Evolutionary conservation across 1,139 yeast genomes (phyloP).

Genomic region (Meyerozyma elateridarum): DNA sequence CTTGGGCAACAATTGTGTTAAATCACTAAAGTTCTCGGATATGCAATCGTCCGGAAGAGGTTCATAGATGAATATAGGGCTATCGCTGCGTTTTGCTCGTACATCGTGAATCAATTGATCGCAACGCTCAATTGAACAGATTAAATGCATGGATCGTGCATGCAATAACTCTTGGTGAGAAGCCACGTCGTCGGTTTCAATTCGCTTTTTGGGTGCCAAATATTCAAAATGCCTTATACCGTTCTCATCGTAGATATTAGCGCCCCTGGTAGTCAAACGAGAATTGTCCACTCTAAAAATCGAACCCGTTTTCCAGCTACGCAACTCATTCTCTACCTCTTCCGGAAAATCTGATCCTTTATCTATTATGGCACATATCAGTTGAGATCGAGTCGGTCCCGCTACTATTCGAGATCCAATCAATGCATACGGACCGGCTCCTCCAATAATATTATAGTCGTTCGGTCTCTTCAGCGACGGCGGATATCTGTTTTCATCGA

Average conservation of each 20-base stretch:
- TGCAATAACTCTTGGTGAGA: slow-evolving; percentile 27
- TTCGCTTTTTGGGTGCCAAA: slow-evolving; percentile 58
- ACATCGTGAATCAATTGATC: slow-evolving; percentile 38
- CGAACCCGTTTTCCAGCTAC: slow-evolving; percentile 59
- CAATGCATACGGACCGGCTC: slow-evolving; percentile 83
- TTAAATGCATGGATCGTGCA: slow-evolving; percentile 59
- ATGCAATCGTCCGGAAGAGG: slow-evolving; percentile 78
- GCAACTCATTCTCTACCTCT: slow-evolving; percentile 39
- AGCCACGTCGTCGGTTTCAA: slow-evolving; percentile 56
- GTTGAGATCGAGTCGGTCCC: slow-evolving; percentile 26
- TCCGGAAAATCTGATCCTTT: slow-evolving; percentile 74
- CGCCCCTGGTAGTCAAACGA: slow-evolving; percentile 74
- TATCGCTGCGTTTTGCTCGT: slow-evolving; percentile 7
- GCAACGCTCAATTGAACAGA: slow-evolving; percentile 69
- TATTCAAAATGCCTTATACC: slow-evolving; percentile 49
- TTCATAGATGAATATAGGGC: slow-evolving; percentile 65
- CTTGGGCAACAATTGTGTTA: slow-evolving; percentile 37
- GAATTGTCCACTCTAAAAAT: slow-evolving; percentile 45
- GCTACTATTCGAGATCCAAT: slow-evolving; percentile 67
- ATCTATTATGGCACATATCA: slow-evolving; percentile 69
- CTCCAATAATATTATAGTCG: slow-evolving; percentile 66
- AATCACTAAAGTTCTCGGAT: slow-evolving; percentile 39
- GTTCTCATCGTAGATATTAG: slow-evolving; percentile 63
- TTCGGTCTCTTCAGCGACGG: slow-evolving; percentile 33
- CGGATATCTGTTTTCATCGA: slow-evolving; percentile 77